Percentiles rank a stretch among this genome's conserved stretches.
Conservation (phyloP, 495 filamentous ascomycete species). For the Penicillium canariense region DNA sequence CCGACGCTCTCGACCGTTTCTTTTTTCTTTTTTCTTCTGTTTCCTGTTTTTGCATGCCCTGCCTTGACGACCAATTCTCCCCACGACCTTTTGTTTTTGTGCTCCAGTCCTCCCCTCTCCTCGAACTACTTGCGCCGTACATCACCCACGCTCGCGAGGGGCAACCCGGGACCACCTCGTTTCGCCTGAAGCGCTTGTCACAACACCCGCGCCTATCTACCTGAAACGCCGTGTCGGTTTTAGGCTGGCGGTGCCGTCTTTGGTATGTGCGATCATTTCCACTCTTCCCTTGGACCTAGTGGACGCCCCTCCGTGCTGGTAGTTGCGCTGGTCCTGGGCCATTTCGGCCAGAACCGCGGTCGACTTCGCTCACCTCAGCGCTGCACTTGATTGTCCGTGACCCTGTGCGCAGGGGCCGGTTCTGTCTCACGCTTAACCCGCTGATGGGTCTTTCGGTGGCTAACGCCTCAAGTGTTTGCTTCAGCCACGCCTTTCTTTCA, state of each 20-base stretch:
- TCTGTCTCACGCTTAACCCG: constrained; percentile 22
- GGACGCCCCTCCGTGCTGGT: not conserved
- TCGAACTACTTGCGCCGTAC: not conserved
- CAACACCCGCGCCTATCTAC: constrained; percentile 28
- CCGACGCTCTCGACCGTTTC: not conserved
- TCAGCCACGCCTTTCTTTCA: constrained; percentile 24
- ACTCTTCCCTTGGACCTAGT: constrained; percentile 2
- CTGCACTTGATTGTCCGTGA: not conserved
- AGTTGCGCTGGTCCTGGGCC: not conserved
- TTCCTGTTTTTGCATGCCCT: not conserved
- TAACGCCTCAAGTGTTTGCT: constrained; percentile 18
- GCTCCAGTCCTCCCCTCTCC: not conserved
- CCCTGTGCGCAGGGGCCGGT: not conserved
- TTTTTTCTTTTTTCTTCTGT: constrained; percentile 2
- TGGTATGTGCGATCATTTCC: constrained; percentile 14
- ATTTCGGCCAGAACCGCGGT: constrained; percentile 10
- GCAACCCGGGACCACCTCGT: constrained; percentile 17
- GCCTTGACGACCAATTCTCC: not conserved
- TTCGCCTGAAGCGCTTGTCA: constrained; percentile 23
- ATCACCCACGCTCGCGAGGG: constrained; percentile 24
- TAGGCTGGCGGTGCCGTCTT: not conserved
- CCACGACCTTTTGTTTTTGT: not conserved
- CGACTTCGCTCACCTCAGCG: constrained; percentile 12
- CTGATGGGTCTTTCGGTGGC: constrained; percentile 3
- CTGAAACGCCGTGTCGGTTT: constrained; percentile 27